Evolutionary conservation across 2,329 filamentous ascomycete species (phyloP), one percentile per base, ranked within the genome.

Genomic region (Fusarium musae): DNA sequence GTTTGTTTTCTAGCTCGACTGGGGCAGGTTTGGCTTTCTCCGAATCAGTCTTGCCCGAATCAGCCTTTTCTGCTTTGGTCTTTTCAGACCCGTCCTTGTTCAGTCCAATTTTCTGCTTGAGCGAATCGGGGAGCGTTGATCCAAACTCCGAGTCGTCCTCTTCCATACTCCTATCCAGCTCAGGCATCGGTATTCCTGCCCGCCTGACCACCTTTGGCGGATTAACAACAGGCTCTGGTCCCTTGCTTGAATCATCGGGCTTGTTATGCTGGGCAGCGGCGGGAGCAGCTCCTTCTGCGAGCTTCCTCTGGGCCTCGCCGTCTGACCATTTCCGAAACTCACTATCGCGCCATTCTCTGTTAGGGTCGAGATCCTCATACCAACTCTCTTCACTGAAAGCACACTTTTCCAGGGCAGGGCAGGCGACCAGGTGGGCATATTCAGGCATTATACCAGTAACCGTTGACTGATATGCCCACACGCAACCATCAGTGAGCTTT

Each of bases 361-460:
- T 80, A 0, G 86, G 85, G 69, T 90, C 89, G 2, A 90, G 79
- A 21, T 76, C 76, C 50, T 85, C 80, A 70, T 84, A 81, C 85
- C 88, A 90, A 9, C 79, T 70, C 5, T 86, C 87, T 73, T 84
- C 65, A 66, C 84, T 84, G 83, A 87, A 92, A 10, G 85, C 80
- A 76, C 90, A 92, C 65, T 80, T 83, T 42, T 83, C 82, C 19
- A 75, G 73, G 5, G 71, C 79, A 34, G 81, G 81, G 74, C 91
- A 93, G 5, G 88, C 85, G 19, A 83, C 59, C 19, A 84, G 69
- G 26, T 77, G 70, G 19, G 79, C 84, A 4, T 75, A 79, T 78
- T 93, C 91, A 6, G 91, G 89, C 91, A 93, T 93, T 65, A 93
- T 86, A 21, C 91, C 91, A 2, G 85, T 86, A 1, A 85, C 81